Evolutionary conservation across 352 stramenopile genomes (phyloP).

Genomic region (Phytopythium litorale): DNA sequence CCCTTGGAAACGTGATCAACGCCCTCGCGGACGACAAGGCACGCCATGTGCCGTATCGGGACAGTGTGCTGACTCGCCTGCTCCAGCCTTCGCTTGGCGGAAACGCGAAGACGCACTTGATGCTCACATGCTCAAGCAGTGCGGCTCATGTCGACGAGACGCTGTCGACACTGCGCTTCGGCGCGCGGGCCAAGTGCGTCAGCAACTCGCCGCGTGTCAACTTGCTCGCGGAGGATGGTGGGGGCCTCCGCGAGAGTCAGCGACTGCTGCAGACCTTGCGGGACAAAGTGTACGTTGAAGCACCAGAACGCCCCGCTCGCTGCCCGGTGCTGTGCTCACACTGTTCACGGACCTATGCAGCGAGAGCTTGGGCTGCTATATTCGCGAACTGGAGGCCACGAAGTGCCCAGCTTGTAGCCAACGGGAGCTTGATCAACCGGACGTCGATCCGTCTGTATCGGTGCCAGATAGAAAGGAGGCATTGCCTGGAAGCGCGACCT

Average conservation of each 20-base stretch:
- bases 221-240: constrained; percentile 28
- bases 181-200: constrained; percentile 83
- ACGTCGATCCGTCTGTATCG: not conserved
- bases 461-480: not conserved
- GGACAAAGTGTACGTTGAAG: constrained; percentile 41
- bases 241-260: constrained; percentile 16
- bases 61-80: constrained; percentile 88
- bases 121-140: constrained; percentile 55
- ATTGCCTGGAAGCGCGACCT: too few relatives aligned
- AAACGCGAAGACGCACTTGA: constrained; percentile 86
- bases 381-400: constrained; percentile 36
- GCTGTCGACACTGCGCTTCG: constrained; percentile 89
- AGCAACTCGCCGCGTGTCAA: constrained; percentile 72
- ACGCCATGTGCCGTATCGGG: constrained; percentile 71
- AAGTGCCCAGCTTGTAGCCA: constrained; percentile 13
- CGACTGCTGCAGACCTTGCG: constrained; percentile 45
- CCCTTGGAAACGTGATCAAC: constrained; percentile 69
- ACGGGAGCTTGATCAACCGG: not conserved
- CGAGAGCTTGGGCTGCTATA: constrained; percentile 51
- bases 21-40: constrained; percentile 38
- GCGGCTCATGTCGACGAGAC: constrained; percentile 55
- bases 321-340: not conserved
- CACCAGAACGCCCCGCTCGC: not conserved
- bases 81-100: constrained; percentile 84
- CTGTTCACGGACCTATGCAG: constrained; percentile 5